These are phyloP conservation scores for Nemania abortiva DNA, from an alignment of 2,329 filamentous ascomycete genomes.

Conservation along the genomic window DNA sequence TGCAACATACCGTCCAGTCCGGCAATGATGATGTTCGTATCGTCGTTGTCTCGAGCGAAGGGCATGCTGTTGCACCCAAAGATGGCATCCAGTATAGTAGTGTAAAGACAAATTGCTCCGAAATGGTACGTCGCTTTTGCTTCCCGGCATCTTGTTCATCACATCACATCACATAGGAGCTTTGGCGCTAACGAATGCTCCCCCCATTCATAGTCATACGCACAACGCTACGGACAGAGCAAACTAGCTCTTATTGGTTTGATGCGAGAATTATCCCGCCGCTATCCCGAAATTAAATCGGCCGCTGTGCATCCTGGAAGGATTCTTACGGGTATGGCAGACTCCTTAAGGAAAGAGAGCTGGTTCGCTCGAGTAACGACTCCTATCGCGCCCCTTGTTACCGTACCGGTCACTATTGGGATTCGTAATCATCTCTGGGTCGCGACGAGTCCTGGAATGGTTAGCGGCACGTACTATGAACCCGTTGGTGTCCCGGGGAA, in stretches of 20 bases:
- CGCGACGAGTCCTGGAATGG: constrained; percentile 15
- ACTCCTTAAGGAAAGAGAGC: constrained; percentile 6
- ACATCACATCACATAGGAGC: not conserved
- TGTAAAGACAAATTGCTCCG: not conserved
- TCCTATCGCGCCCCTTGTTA: not conserved
- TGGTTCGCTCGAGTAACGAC: constrained; percentile 5
- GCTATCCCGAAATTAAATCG: constrained; percentile 30
- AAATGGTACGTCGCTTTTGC: constrained; percentile 7
- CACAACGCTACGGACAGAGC: constrained; percentile 36
- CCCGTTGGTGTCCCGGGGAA: constrained; percentile 21
- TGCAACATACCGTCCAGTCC: constrained; percentile 27
- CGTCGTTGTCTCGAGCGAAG: constrained; percentile 29
- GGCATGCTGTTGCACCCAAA: not conserved
- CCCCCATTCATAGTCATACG: not conserved
- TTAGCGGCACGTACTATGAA: constrained; percentile 33
- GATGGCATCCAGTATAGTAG: constrained; percentile 1
- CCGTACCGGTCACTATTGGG: constrained; percentile 1
- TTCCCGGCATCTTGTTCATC: not conserved
- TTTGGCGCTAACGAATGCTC: not conserved
- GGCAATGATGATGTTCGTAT: constrained; percentile 31
- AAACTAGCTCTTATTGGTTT: constrained; percentile 41
- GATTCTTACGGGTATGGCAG: constrained; percentile 19
- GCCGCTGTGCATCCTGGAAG: constrained; percentile 32
- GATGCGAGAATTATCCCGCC: constrained; percentile 33
- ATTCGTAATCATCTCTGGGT: constrained; percentile 23